Conservation (phyloP, 352 stramenopile genomes). For the Phytophthora pinifolia region DNA sequence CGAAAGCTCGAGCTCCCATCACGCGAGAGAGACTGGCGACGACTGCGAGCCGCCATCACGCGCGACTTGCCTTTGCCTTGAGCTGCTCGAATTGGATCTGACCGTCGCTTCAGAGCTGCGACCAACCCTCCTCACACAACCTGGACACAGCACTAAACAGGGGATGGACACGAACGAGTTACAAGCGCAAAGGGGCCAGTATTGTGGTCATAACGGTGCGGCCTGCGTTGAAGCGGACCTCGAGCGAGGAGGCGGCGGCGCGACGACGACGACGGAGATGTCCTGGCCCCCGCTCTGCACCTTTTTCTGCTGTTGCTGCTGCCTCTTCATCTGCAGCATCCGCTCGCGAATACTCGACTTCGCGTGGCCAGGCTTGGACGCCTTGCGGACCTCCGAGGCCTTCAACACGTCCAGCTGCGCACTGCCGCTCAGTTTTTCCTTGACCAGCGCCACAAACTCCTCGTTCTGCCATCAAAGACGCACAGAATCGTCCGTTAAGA, state of each 20-base stretch:
- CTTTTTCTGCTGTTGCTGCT: constrained; percentile 33
- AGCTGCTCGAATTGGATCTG: neutral
- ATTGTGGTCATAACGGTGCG: constrained; percentile 29
- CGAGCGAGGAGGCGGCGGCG: constrained; percentile 13
- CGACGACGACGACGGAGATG: constrained; percentile 29
- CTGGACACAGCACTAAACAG: neutral
- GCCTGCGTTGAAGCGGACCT: constrained; percentile 21
- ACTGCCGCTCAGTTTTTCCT: constrained; percentile 54
- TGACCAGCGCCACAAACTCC: constrained; percentile 54
- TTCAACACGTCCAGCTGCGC: constrained; percentile 65
- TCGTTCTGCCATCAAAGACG: constrained; percentile 34
- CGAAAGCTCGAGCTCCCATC: constrained; percentile 8
- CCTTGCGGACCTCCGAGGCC: constrained; percentile 50
- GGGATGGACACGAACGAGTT: constrained; percentile 10
- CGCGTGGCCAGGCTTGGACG: constrained; percentile 26
- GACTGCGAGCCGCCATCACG: neutral
- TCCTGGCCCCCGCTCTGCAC: constrained; percentile 32
- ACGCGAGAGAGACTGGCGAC: neutral
- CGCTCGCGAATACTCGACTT: constrained; percentile 57
- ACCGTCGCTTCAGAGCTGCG: neutral
- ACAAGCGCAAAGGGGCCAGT: constrained; percentile 22
- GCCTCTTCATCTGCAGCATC: constrained; percentile 58
- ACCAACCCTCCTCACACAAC: neutral
- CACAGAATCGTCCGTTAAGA: constrained; percentile 11
- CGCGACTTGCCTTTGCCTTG: no score